Evolutionary conservation across 2,329 filamentous ascomycete genomes (phyloP), one percentile per base, ranked within the genome.

Genomic region (Dactylellina drechsleri): DNA sequence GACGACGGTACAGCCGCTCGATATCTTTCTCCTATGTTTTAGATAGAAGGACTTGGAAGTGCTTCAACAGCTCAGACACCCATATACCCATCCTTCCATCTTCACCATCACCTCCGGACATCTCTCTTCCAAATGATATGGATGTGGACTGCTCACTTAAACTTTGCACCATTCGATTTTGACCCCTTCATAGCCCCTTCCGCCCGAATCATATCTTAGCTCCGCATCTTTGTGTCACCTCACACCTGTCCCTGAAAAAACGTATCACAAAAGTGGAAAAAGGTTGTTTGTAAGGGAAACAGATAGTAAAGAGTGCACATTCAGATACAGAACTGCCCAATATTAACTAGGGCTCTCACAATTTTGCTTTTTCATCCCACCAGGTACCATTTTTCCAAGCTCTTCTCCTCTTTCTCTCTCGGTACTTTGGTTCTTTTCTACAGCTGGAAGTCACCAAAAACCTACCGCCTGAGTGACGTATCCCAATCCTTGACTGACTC

Each of bases 91-190:
- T 47, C 47, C 47, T 23, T 23, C 23, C 52, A 47, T 18, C 47
- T 49, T 23, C 16, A 47, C 43, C 16, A 18, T 12, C 64, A 45
- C 64, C 45, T 65, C 64, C 58, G 59, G 50, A 43, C 57, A 18
- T 64, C 59, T 65, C n/a, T 36, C 53, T 64, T 75, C 64, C 71
- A 58, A 75, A 75, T 75, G 71, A 53, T 75, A 75, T 75, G 71
- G 71, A 75, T 75, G 71, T 75, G 71, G 71, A 68, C 64, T 47
- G 71, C 71, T 68, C 71, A 75, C 53, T 64, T 75, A 57, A 75
- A 75, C 71, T 75, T 75, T 40, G 53, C 64, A 68, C 71, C 58
- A 75, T 75, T 75, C 71, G 71, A 75, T 54, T 75, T 75, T 75
- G 71, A 75, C 71, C 71, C 71, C 57, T 75, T 75, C 71, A 75